Conservation (phyloP, 768 basidiomycete genomes). For the Tephrocybe sp. region DNA sequence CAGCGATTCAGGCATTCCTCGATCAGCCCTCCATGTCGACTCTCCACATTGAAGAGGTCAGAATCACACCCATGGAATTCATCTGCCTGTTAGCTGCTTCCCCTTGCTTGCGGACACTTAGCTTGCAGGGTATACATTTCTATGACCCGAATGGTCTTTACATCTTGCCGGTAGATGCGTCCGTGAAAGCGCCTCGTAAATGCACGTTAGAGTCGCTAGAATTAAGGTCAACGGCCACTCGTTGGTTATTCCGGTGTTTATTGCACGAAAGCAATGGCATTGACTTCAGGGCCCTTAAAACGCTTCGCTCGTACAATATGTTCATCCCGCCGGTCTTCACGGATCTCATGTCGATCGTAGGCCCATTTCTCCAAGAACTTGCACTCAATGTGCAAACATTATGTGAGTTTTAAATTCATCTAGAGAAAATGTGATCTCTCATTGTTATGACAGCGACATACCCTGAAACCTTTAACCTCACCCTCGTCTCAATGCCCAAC, state of each 20-base stretch:
- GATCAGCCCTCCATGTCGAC: not conserved
- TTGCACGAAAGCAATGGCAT: not conserved
- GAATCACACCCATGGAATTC: not conserved
- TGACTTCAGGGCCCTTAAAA: not conserved
- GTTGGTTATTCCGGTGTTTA: not conserved
- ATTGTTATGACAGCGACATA: too few relatives aligned
- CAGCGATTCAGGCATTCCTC: not conserved
- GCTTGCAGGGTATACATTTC: not conserved
- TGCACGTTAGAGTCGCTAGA: not conserved
- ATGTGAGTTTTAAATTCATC: too few relatives aligned
- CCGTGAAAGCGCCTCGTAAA: not conserved
- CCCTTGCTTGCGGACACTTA: not conserved
- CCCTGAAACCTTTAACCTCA: not conserved
- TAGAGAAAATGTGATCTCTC: too few relatives aligned
- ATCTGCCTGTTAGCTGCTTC: not conserved
- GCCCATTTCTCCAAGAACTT: not conserved
- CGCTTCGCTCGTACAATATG: not conserved
- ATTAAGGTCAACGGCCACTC: not conserved
- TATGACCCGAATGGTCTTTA: too few relatives aligned
- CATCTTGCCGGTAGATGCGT: too few relatives aligned
- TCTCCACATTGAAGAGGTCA: not conserved
- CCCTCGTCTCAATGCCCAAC: constrained; percentile 1
- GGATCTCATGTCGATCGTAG: not conserved
- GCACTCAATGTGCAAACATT: not conserved
- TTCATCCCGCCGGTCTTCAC: not conserved